Conservation (phyloP, 2,329 filamentous ascomycete genomes). For the Aureobasidium mangrovei region DNA sequence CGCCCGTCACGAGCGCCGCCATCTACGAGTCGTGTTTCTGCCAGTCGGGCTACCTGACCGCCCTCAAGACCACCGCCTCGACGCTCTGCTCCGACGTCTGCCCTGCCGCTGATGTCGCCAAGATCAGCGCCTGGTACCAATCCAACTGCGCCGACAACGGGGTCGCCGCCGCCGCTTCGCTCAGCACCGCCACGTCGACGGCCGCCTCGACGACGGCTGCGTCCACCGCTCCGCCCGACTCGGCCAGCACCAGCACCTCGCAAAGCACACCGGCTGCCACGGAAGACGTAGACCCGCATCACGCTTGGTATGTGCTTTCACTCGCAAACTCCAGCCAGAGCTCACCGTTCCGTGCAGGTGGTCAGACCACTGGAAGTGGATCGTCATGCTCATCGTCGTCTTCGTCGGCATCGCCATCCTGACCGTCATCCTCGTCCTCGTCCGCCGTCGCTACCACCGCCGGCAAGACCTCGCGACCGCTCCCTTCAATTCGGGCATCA, state of each 20-base stretch:
- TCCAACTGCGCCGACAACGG: conserved; percentile 50
- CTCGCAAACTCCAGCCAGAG: not conserved
- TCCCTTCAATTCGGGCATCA: conserved; percentile 31
- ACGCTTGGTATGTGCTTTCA: conserved; percentile 18
- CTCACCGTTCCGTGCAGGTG: conserved; percentile 44
- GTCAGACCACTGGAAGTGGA: conserved; percentile 65
- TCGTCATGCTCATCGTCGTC: conserved; percentile 70
- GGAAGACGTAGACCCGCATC: not conserved
- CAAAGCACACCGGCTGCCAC: conserved; percentile 21
- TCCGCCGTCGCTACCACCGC: conserved; percentile 64
- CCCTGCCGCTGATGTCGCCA: conserved; percentile 41
- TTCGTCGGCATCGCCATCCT: conserved; percentile 58
- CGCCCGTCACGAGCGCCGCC: conserved; percentile 38
- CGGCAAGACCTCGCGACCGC: conserved; percentile 46
- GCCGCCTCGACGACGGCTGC: conserved; percentile 9
- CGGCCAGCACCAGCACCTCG: conserved; percentile 23
- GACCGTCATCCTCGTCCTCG: conserved; percentile 59
- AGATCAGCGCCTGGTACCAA: conserved; percentile 63
- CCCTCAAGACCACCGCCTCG: conserved; percentile 47
- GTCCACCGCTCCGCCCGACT: conserved; percentile 8
- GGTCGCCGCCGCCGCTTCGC: conserved; percentile 26
- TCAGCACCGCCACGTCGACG: conserved; percentile 14
- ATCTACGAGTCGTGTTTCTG: conserved; percentile 69
- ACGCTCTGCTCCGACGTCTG: conserved; percentile 53
- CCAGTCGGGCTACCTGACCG: conserved; percentile 48